A percentile compares a stretch with the other conserved stretches of the same genome.
phyloP scores from a whole-genome alignment of 768 basidiomycete genomes.

The Russula griseocarnosa region DNA sequence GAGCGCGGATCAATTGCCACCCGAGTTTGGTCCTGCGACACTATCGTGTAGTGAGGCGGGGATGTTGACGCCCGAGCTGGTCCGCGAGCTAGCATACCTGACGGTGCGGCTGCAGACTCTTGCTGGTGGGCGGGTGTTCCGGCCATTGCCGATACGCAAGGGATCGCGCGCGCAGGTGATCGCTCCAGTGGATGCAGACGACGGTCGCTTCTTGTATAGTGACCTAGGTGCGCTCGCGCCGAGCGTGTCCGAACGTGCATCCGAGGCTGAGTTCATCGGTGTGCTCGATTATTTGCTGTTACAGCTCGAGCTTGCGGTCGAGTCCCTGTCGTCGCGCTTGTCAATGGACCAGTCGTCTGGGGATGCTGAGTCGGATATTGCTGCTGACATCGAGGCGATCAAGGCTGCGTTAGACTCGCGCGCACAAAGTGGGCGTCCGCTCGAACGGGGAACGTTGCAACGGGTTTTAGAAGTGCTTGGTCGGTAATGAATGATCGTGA shows the following conservation, averaged over 20 bases:
- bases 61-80: slow-evolving; percentile 62
- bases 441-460: slow-evolving; percentile 21
- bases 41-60: not conserved
- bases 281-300: slow-evolving; percentile 73
- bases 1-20: slow-evolving; percentile 42
- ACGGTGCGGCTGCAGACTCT: slow-evolving; percentile 79
- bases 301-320: slow-evolving; percentile 67
- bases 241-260: slow-evolving; percentile 59
- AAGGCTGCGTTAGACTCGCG: slow-evolving; percentile 10
- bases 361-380: not conserved
- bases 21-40: slow-evolving; percentile 37
- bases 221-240: slow-evolving; percentile 63
- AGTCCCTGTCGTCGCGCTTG: slow-evolving; percentile 19
- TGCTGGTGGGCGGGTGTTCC: slow-evolving; percentile 41
- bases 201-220: slow-evolving; percentile 16
- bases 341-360: not conserved
- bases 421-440: slow-evolving; percentile 14
- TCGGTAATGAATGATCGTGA: slow-evolving; percentile 12
- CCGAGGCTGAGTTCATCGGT: slow-evolving; percentile 66
- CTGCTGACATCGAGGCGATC: slow-evolving; percentile 11
- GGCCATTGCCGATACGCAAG: slow-evolving; percentile 24
- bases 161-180: slow-evolving; percentile 23
- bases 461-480: slow-evolving; percentile 23
- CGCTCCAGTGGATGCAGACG: slow-evolving; percentile 29
- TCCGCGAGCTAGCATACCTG: slow-evolving; percentile 65